Base-by-base conservation (phyloP, 2,329 filamentous ascomycete species). In the Claviceps capensis region DNA sequence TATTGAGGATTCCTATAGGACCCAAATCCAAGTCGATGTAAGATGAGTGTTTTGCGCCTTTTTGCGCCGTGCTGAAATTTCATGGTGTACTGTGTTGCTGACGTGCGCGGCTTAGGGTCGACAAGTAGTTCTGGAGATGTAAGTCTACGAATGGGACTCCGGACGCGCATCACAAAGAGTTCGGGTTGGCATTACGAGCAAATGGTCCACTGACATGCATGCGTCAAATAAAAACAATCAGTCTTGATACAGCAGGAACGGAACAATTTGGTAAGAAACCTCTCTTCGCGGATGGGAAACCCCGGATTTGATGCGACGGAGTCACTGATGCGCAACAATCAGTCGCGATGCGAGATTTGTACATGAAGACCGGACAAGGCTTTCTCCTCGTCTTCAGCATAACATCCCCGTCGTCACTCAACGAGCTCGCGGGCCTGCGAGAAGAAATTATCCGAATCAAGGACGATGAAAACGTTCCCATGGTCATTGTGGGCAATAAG, bases 321-420 rank as follows among this genome's bases (percentile, higher is more conserved):
- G 22, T 30, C 47, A 43, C 49, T 53, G 53, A 52, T 41, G 9
- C 36, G 26, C 22, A 38, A 7, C 43, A 26, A 8, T 22, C 55
- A 81, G 75, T 81, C 60, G 77, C 78, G 52, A 81, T 81, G 78
- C 78, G 86, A 63, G 87, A 93, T 65, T 75, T 91, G 46, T 93
- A 95, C 72, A 94, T 95, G 87, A 93, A 93, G 65, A 87, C 88
- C 41, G 88, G 88, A 52, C 88, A 95, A 69, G 88, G 89, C 0
- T 95, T 95, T 66, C 78, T 95, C 52, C 77, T 95, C 40, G 89
- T 95, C 53, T 95, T 95, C 71, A 91, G 86, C 69, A 95, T 95
- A 63, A 91, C 88, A 17, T 93, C 87, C 55, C 75, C 78, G 55
- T 86, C 86, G 37, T 94, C 88, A n/a, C 75, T 95, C 42, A 79